A percentile compares a stretch with the other conserved stretches of the same genome.
These are phyloP conservation scores for Wickerhamiella sergipiensis DNA, from an alignment of 805 yeast species.

Conservation along the genomic window DNA sequence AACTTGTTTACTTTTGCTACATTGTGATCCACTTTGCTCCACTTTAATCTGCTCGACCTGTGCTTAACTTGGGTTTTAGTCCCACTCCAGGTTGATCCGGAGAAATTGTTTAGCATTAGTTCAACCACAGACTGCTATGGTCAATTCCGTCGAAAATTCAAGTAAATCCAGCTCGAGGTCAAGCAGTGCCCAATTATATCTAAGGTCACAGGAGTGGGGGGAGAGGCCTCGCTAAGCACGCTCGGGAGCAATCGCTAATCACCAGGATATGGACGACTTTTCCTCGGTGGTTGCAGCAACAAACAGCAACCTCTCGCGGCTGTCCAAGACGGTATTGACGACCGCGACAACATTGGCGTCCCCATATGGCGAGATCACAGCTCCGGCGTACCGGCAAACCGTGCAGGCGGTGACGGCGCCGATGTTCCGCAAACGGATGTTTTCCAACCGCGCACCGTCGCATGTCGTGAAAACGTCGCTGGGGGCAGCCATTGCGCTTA, in stretches of 20 bases:
- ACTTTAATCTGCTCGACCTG: too few relatives aligned
- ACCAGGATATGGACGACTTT: slow-evolving; percentile 10
- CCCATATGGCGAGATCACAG: slow-evolving; percentile 26
- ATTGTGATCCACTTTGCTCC: too few relatives aligned
- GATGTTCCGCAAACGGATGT: slow-evolving; percentile 28
- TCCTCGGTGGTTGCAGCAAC: slow-evolving; percentile 28
- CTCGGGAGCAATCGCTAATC: not conserved
- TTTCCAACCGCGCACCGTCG: slow-evolving; percentile 22
- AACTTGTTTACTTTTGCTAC: too few relatives aligned
- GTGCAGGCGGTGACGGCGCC: slow-evolving; percentile 31
- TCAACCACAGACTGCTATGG: too few relatives aligned
- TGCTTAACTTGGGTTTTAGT: too few relatives aligned
- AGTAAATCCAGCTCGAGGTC: too few relatives aligned
- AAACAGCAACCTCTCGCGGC: slow-evolving; percentile 24
- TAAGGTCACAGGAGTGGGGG: too few relatives aligned
- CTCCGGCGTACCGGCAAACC: slow-evolving; percentile 31
- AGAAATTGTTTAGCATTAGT: too few relatives aligned
- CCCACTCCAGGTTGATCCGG: too few relatives aligned
- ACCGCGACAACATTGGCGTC: slow-evolving; percentile 26
- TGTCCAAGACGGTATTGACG: slow-evolving; percentile 27
- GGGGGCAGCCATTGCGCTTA: slow-evolving; percentile 10
- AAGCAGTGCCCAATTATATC: too few relatives aligned
- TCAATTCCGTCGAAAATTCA: too few relatives aligned
- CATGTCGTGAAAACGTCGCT: slow-evolving; percentile 22
- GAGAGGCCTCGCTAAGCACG: too few relatives aligned